Conservation (phyloP, 495 filamentous ascomycete genomes). For the Aspergillus bridgeri region DNA sequence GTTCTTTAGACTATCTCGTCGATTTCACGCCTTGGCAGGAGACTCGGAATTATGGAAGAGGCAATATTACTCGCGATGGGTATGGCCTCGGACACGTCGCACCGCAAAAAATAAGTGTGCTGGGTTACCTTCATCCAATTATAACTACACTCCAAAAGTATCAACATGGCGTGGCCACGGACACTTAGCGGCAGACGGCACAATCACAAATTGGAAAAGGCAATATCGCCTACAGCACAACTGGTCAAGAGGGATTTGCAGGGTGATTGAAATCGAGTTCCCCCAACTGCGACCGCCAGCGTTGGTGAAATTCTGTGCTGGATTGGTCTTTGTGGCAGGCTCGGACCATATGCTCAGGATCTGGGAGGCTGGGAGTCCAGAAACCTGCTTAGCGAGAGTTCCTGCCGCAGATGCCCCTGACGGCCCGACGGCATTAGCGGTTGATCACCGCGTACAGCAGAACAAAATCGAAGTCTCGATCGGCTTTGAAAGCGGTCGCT, state of each 20-base stretch:
- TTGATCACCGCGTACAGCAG: constrained; percentile 43
- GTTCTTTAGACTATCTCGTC: constrained; percentile 62
- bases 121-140: constrained; percentile 29
- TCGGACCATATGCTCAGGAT: constrained; percentile 63
- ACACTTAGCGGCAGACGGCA: constrained; percentile 50
- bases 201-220: constrained; percentile 74
- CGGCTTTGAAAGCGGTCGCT: constrained; percentile 75
- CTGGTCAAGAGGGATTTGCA: constrained; percentile 82
- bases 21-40: constrained; percentile 67
- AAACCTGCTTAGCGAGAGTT: constrained; percentile 30
- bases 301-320: constrained; percentile 68
- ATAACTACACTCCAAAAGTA: constrained; percentile 66
- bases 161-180: constrained; percentile 83
- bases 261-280: constrained; percentile 71
- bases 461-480: constrained; percentile 49
- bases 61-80: constrained; percentile 85
- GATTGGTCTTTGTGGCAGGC: constrained; percentile 78
- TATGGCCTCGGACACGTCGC: constrained; percentile 74
- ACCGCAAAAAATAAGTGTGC: constrained; percentile 64
- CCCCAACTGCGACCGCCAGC: constrained; percentile 54
- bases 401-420: constrained; percentile 12
- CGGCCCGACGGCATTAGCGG: constrained; percentile 66
- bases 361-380: constrained; percentile 65
- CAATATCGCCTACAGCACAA: constrained; percentile 90
- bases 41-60: constrained; percentile 92